Percentiles rank a stretch among this genome's conserved stretches.
phyloP scores from a whole-genome alignment of 306 rosid species.

The Trifolium dubium region DNA sequence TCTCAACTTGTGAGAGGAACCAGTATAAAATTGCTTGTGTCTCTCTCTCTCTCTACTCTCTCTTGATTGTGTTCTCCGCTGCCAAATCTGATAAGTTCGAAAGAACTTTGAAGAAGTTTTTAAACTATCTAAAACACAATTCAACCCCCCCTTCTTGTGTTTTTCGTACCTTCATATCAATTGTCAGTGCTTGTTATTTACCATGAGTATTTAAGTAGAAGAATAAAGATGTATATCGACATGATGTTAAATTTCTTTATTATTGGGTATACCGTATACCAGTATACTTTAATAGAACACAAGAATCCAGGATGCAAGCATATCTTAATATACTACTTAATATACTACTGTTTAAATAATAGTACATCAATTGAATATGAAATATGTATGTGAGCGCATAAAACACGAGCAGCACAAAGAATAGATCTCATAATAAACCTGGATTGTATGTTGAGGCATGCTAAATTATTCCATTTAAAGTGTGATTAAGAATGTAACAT shows the following conservation, averaged over 20 bases:
- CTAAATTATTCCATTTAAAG: not conserved
- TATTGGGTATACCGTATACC: slow-evolving; percentile 16
- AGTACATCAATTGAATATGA: slow-evolving; percentile 22
- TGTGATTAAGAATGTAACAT: not conserved
- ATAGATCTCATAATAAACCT: slow-evolving; percentile 7
- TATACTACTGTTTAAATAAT: slow-evolving; percentile 15
- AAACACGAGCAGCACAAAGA: slow-evolving; percentile 21
- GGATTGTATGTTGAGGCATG: not conserved
- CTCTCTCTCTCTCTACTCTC: too few relatives aligned
- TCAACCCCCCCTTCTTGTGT: too few relatives aligned
- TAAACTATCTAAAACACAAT: too few relatives aligned
- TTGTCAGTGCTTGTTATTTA: slow-evolving; percentile 7
- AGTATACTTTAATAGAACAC: slow-evolving; percentile 12
- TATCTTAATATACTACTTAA: too few relatives aligned
- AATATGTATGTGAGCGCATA: not conserved
- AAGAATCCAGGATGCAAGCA: slow-evolving; percentile 18
- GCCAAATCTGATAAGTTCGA: too few relatives aligned
- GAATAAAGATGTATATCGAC: slow-evolving; percentile 6
- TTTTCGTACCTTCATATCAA: too few relatives aligned
- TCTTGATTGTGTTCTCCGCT: too few relatives aligned
- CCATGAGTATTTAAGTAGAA: slow-evolving; percentile 27
- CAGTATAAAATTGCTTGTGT: too few relatives aligned
- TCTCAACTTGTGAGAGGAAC: too few relatives aligned
- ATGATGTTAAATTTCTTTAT: slow-evolving; percentile 2
- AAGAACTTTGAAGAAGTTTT: too few relatives aligned